phyloP scores from a whole-genome alignment of 1,284 basidiomycete genomes.

The Sphaerobolus stellatus region DNA sequence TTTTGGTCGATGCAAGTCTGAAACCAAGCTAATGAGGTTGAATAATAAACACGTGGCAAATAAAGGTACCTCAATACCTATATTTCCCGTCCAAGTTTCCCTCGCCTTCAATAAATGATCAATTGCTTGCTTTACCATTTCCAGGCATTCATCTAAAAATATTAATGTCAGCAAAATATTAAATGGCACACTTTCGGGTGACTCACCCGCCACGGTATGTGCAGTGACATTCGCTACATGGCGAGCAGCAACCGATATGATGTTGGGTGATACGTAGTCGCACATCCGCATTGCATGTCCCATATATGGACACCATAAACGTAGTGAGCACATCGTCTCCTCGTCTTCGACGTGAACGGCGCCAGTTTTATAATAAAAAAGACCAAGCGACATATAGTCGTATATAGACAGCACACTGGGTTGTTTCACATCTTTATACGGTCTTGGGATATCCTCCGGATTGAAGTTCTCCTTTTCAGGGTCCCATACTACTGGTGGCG shows the following conservation, averaged over 20 bases:
- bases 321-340: constrained; percentile 4
- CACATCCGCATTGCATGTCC: constrained; percentile 7
- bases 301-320: constrained; percentile 10
- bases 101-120: background rate
- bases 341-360: constrained; percentile 6
- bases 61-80: background rate
- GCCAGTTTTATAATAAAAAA: constrained; percentile 3
- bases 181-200: background rate
- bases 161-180: background rate
- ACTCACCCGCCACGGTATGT: constrained; percentile 5
- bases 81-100: background rate
- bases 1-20: background rate
- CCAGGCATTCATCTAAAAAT: background rate
- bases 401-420: constrained; percentile 2
- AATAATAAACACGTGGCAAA: background rate
- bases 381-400: constrained; percentile 1
- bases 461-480: background rate
- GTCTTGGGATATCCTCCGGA: constrained; percentile 5
- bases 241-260: background rate
- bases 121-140: background rate
- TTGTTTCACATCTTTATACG: background rate
- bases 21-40: background rate
- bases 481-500: constrained; percentile 1
- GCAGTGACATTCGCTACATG: constrained; percentile 4
- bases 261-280: constrained; percentile 6